phyloP scores from a whole-genome alignment of 768 basidiomycete genomes.

The Lactarius akahatsu region DNA sequence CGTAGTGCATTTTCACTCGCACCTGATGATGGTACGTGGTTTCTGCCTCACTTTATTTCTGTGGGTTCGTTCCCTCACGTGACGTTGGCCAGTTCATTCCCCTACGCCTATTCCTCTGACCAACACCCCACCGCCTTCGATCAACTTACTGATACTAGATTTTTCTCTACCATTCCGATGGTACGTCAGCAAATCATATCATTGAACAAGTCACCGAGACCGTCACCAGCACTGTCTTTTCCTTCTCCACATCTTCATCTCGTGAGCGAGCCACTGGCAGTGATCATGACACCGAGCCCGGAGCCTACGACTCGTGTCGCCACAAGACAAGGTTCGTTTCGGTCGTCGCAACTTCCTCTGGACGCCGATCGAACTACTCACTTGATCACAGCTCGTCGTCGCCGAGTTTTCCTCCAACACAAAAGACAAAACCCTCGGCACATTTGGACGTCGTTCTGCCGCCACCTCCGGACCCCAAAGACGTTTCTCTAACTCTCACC shows the following conservation, averaged over 20 bases:
- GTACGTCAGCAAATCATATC: too few relatives aligned
- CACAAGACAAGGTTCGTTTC: slow-evolving; percentile 13
- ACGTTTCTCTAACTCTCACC: not conserved
- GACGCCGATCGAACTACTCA: not conserved
- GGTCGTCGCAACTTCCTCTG: not conserved
- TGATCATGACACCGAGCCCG: not conserved
- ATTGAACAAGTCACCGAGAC: not conserved
- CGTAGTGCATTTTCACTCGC: too few relatives aligned
- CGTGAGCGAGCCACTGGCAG: not conserved
- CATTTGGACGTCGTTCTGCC: not conserved
- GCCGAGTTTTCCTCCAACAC: not conserved
- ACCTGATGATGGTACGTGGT: too few relatives aligned
- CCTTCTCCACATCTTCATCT: not conserved
- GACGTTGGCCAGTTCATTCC: too few relatives aligned
- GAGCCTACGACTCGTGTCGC: not conserved
- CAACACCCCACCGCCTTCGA: not conserved
- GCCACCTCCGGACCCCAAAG: not conserved
- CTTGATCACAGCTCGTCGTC: not conserved
- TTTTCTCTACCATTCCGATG: not conserved
- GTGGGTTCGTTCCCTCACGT: too few relatives aligned
- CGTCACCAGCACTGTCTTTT: not conserved
- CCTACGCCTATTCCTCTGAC: not conserved
- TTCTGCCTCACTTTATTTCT: too few relatives aligned
- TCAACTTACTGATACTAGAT: not conserved
- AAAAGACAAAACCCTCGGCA: not conserved